Percentiles rank a stretch among this genome's conserved stretches.
Evolutionary conservation across 768 basidiomycete species (phyloP).

Genomic region (Pleurotus eryngii): DNA sequence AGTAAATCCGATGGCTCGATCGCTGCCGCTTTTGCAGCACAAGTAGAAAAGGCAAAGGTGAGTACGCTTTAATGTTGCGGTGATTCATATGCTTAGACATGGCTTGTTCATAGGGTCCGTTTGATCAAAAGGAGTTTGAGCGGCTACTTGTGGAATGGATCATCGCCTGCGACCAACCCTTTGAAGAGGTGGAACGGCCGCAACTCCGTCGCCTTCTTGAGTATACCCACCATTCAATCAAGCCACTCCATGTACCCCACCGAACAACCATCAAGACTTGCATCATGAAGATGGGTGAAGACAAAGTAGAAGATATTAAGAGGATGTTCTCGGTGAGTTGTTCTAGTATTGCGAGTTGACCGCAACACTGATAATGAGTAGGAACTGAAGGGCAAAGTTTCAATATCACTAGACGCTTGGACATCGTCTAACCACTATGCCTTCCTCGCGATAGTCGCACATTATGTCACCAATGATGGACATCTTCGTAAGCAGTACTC

Average conservation of each 20-base stretch:
- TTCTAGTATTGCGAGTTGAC: background rate
- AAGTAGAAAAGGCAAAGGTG: background rate
- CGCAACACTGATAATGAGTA: background rate
- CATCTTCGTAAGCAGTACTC: constrained; percentile 12
- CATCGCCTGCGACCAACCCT: constrained; percentile 15
- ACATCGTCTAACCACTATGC: constrained; percentile 27
- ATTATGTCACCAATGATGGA: constrained; percentile 23
- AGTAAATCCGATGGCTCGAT: background rate
- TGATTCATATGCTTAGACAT: too few species aligned
- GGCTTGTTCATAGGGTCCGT: constrained; percentile 12
- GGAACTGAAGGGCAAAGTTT: constrained; percentile 13
- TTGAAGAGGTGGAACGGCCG: constrained; percentile 18
- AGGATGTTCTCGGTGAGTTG: constrained; percentile 15
- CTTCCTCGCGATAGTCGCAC: constrained; percentile 26
- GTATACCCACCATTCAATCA: too few species aligned
- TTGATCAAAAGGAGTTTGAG: constrained; percentile 15
- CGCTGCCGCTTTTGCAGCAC: background rate
- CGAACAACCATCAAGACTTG: constrained; percentile 1
- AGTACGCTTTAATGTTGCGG: too few species aligned
- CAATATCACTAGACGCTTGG: constrained; percentile 26
- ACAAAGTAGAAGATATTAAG: constrained; percentile 10
- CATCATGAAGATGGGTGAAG: constrained; percentile 13
- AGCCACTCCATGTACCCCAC: constrained; percentile 9
- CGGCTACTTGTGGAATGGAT: constrained; percentile 16
- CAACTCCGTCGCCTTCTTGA: constrained; percentile 15